Percentiles rank a stretch among this genome's conserved stretches.
Evolutionary conservation across 2,329 filamentous ascomycete genomes (phyloP).

Genomic region (Xylaria sp.): DNA sequence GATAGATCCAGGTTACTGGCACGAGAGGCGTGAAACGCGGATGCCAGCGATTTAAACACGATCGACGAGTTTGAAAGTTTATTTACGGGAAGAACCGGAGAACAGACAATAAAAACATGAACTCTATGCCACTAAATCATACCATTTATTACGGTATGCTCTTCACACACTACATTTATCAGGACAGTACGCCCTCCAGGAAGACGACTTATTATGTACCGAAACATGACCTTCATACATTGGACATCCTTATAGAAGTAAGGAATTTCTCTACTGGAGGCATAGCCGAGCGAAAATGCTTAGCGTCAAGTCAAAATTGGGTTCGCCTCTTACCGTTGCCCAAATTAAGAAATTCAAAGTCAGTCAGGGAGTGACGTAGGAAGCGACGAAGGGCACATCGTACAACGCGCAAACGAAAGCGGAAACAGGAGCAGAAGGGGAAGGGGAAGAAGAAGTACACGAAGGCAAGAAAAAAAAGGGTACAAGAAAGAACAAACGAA

Average conservation of each 20-base stretch:
- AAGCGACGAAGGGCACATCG: background rate
- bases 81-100: constrained; percentile 4
- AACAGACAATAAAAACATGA: constrained; percentile 4
- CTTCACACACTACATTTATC: constrained; percentile 1
- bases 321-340: background rate
- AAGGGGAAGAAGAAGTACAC: background rate
- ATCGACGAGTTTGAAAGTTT: constrained; percentile 5
- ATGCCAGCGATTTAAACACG: constrained; percentile 6
- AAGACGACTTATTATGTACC: constrained; percentile 18
- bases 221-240: constrained; percentile 23
- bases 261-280: constrained; percentile 22
- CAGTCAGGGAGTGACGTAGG: too few relatives aligned
- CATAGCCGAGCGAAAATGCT: constrained; percentile 20
- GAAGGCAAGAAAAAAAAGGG: too few relatives aligned
- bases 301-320: constrained; percentile 7
- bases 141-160: background rate
- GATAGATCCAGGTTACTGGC: background rate
- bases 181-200: background rate
- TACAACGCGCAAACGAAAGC: too few relatives aligned
- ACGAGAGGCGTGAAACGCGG: constrained; percentile 11
- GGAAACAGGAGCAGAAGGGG: background rate
- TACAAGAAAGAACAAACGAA: too few relatives aligned
- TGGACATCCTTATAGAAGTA: constrained; percentile 21
- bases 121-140: background rate
- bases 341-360: background rate